A percentile compares a stretch with the other conserved stretches of the same genome.
Conservation (phyloP, 2,329 filamentous ascomycete species). For the Colletotrichum gloeosporioides region DNA sequence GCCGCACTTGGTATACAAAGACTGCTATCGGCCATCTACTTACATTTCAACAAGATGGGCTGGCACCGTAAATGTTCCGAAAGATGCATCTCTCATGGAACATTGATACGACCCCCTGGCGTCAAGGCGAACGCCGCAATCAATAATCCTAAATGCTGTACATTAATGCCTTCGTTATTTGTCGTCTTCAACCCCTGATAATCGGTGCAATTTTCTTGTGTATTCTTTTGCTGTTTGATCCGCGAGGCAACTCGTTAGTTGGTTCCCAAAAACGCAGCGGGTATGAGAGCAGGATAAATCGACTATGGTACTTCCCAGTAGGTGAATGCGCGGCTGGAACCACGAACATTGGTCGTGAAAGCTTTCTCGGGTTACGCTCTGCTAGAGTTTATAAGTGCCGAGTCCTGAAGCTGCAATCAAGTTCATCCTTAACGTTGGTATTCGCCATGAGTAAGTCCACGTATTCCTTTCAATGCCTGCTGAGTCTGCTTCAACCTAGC, state of each 20-base stretch:
- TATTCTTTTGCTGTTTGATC: not conserved
- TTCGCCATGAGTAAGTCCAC: not conserved
- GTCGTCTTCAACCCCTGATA: too few relatives aligned
- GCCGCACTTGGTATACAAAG: too few relatives aligned
- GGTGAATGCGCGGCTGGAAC: not conserved
- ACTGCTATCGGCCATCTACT: not conserved
- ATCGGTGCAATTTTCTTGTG: too few relatives aligned
- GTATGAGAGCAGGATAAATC: not conserved
- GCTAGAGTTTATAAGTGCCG: not conserved
- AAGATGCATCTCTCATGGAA: not conserved
- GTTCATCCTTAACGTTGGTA: not conserved
- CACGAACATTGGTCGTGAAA: not conserved
- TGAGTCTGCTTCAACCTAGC: rapidly evolving
- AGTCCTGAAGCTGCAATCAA: not conserved
- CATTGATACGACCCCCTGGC: rapidly evolving
- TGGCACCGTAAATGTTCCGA: too few relatives aligned
- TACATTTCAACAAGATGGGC: not conserved
- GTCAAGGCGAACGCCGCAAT: not conserved
- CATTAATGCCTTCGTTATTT: too few relatives aligned
- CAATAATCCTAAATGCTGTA: too few relatives aligned
- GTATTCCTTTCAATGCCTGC: too few relatives aligned
- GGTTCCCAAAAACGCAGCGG: not conserved
- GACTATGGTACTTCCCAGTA: not conserved
- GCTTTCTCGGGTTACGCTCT: not conserved
- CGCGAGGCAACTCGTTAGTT: not conserved